Evolutionary conservation across 106 monocot genomes (phyloP).

Genomic region (Dendrobium nobile): DNA sequence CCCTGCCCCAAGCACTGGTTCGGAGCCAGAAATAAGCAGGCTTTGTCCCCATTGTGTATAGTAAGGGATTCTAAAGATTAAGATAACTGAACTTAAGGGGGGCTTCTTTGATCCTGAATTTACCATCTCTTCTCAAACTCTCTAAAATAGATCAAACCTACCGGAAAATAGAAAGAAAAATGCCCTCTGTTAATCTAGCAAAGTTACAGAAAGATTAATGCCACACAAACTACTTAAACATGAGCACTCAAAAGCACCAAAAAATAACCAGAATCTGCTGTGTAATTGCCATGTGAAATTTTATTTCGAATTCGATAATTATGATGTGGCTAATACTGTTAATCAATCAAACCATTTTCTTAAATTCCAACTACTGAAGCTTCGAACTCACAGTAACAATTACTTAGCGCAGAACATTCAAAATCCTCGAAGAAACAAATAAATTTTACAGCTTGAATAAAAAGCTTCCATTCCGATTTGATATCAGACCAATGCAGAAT

Average conservation of each 20-base stretch:
- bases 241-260: background rate
- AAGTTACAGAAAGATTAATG: background rate
- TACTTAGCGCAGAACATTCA: background rate
- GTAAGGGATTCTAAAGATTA: constrained; percentile 73
- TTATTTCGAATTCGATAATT: background rate
- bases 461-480: background rate
- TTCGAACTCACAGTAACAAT: background rate
- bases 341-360: background rate
- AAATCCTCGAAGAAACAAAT: background rate
- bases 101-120: constrained; percentile 35
- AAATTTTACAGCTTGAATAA: background rate
- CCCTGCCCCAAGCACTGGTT: constrained; percentile 60
- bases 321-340: background rate
- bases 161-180: background rate
- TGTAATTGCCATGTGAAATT: background rate
- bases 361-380: background rate
- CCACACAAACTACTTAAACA: background rate
- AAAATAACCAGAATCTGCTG: background rate
- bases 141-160: background rate
- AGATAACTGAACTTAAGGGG: constrained; percentile 33
- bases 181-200: background rate
- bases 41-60: constrained; percentile 90
- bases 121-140: constrained; percentile 23
- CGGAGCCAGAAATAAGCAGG: constrained; percentile 65
- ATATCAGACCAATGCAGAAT: background rate